Base-by-base conservation (phyloP, 441 rosid genomes). In the Geranium incanum region DNA sequence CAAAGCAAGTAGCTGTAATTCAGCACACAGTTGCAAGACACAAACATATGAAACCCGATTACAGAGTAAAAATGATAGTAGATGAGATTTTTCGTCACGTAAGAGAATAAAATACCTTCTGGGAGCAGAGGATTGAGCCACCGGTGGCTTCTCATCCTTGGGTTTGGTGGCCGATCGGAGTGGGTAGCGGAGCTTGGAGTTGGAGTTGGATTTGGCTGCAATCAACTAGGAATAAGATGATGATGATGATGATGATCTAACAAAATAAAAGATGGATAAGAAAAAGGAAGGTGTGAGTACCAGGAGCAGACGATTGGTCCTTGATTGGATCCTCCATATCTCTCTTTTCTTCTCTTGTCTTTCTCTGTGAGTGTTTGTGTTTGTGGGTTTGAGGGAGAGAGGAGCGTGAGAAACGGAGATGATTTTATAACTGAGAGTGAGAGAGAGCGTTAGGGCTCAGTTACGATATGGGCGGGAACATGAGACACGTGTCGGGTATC, bases 181-280 rank as follows among this genome's bases (percentile, higher is more conserved):
- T 36, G 95, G 92, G 80, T 88, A 89, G 65, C 90, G 81, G 6
- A 87, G 76, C 76, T 86, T 91, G 52, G 95, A 81, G 64, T 57
- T 57, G 3, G 64, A 81, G 64, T 57, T 57, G 3, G 64, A 18
- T 75, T 87, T 93, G 80, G 78, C 86, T 50, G 81, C 78, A 67
- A 70, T 28, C 33, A 28, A 28, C 33, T 28, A 28, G 3, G 33
- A 28, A 28, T 28, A 28, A 28, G 3, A 21, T 21, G 21, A 21
- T 21, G 21, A 21, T 21, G 21, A 21, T 4, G 18, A 41, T 3
- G 48, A 16, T 18, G 0, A 6, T 39, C 67, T 48, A 5, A 12
- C 43, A 41, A 67, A 62, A 45, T 0, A 0, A 0, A 0, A n/a
- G 18, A 39, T 21, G 12, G 41, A 1, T 19, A 16, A 37, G 4